Conservation (phyloP, 306 rosid species). For the Acacia melanoxylon region DNA sequence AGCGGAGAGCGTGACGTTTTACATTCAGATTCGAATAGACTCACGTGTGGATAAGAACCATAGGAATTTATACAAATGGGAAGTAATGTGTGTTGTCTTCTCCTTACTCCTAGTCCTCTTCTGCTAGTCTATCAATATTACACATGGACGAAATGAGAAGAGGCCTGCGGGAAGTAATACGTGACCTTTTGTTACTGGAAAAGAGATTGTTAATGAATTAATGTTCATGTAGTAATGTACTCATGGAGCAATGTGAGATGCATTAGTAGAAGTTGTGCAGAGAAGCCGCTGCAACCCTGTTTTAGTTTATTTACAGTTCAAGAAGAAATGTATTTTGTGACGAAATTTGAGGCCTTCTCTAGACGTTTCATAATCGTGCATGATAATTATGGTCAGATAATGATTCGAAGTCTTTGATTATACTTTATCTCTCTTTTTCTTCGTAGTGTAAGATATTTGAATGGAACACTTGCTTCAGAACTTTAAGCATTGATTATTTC, state of each 20-base stretch:
- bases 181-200: neutral
- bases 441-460: neutral
- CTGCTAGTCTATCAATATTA: neutral
- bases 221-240: neutral
- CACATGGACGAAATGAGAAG: neutral
- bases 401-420: neutral
- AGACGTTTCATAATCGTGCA: neutral
- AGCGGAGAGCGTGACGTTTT: neutral
- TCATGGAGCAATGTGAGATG: neutral
- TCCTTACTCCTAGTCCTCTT: neutral
- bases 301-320: neutral
- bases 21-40: neutral
- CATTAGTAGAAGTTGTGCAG: neutral
- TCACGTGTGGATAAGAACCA: neutral
- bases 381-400: neutral
- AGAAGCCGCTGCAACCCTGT: neutral
- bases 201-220: neutral
- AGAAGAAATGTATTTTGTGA: neutral
- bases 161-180: neutral
- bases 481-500: slow-evolving; percentile 3
- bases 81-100: neutral
- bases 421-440: neutral
- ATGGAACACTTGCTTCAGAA: neutral
- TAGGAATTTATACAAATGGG: neutral
- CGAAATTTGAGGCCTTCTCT: neutral